Evolutionary conservation across 345 rosid species (phyloP).

Genomic region (Hibiscus tridactylites): DNA sequence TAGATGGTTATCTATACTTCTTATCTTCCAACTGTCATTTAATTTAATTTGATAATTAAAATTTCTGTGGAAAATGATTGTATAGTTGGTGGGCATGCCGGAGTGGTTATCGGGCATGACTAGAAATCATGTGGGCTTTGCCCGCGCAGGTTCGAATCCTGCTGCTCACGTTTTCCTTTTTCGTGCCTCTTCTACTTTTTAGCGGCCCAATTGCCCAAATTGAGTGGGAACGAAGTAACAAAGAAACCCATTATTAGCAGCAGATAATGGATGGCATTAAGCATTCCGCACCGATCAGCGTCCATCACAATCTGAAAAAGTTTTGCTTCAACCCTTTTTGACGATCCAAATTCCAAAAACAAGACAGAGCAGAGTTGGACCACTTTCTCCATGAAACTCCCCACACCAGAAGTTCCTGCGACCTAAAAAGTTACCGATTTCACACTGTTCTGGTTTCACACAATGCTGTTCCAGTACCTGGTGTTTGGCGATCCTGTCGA

Average conservation of each 20-base stretch:
- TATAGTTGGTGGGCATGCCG: slow-evolving; percentile 38
- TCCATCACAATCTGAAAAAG: not conserved
- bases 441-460: not conserved
- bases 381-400: not conserved
- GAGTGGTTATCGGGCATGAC: slow-evolving; percentile 80
- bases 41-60: no score
- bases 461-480: not conserved
- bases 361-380: not conserved
- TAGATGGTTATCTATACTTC: no score
- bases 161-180: slow-evolving; percentile 35
- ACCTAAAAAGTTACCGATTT: not conserved
- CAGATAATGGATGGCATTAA: not conserved
- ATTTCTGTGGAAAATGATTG: no score
- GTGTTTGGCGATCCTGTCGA: not conserved
- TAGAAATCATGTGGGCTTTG: slow-evolving; percentile 88
- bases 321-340: not conserved
- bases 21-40: no score
- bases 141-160: slow-evolving; percentile 89
- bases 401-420: not conserved
- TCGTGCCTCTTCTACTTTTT: slow-evolving; percentile 8
- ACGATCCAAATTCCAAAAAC: not conserved
- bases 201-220: not conserved
- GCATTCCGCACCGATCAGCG: not conserved
- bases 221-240: not conserved
- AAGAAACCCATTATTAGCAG: not conserved